A percentile compares a stretch with the other conserved stretches of the same genome.
Evolutionary conservation across 2,329 filamentous ascomycete species (phyloP).

Genomic region (Diaporthe nobilis): DNA sequence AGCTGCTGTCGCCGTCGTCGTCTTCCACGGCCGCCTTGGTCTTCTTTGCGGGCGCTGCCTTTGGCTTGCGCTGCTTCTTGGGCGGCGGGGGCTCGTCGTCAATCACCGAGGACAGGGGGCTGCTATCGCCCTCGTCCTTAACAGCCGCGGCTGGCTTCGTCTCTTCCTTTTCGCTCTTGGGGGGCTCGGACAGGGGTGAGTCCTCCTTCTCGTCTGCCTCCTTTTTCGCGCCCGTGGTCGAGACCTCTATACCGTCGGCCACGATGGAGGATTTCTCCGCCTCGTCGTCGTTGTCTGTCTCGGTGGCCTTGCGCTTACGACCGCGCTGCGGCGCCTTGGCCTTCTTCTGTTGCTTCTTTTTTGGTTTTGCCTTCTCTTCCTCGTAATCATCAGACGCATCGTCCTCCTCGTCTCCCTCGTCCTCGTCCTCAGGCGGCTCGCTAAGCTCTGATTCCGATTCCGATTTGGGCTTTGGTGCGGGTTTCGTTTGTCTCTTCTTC

Average conservation of each 20-base stretch:
- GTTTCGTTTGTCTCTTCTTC: constrained; percentile 44
- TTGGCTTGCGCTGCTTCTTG: constrained; percentile 54
- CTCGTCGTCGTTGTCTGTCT: constrained; percentile 48
- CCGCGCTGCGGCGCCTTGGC: constrained; percentile 33
- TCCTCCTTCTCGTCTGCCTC: constrained; percentile 45
- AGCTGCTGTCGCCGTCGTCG: constrained; percentile 66
- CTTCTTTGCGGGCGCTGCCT: constrained; percentile 38
- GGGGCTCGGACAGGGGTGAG: constrained; percentile 15
- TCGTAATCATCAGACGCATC: constrained; percentile 46
- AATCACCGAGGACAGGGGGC: constrained; percentile 76
- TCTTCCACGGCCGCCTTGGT: constrained; percentile 42
- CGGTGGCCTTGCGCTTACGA: constrained; percentile 47
- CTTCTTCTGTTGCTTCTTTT: constrained; percentile 41
- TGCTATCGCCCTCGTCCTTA: constrained; percentile 56
- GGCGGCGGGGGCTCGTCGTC: constrained; percentile 78
- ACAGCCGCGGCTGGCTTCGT: not conserved
- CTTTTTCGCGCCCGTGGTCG: constrained; percentile 44
- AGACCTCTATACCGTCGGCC: constrained; percentile 30
- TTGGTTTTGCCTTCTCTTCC: constrained; percentile 47
- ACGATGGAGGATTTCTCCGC: constrained; percentile 40
- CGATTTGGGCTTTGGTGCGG: constrained; percentile 45
- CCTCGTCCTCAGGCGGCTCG: constrained; percentile 43
- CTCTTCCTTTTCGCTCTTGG: constrained; percentile 20
- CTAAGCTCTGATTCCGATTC: constrained; percentile 38
- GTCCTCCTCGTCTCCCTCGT: constrained; percentile 49